phyloP scores from a whole-genome alignment of 305 asterid genomes.

The Fraxinus paxiana region DNA sequence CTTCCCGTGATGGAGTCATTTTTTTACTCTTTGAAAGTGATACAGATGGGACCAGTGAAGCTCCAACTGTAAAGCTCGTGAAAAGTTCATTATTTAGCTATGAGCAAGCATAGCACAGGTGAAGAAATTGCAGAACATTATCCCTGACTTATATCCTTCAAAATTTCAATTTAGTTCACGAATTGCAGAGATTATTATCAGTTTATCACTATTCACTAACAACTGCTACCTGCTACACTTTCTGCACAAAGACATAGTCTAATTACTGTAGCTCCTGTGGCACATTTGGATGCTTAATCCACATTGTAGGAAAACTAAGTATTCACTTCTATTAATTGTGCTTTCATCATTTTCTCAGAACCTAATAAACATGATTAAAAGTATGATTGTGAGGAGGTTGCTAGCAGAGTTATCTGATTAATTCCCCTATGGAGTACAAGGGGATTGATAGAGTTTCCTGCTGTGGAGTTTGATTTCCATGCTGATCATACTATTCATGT shows the following conservation, averaged over 20 bases:
- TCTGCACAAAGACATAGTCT: constrained; percentile 9
- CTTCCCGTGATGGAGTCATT: constrained; percentile 17
- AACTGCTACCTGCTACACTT: constrained; percentile 14
- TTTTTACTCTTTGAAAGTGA: constrained; percentile 19
- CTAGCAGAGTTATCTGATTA: not conserved
- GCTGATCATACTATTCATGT: constrained; percentile 7
- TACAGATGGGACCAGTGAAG: constrained; percentile 59
- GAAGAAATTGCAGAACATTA: constrained; percentile 18
- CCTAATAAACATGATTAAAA: constrained; percentile 9
- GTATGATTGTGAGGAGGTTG: constrained; percentile 4
- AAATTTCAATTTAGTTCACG: not conserved
- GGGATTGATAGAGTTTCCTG: constrained; percentile 18
- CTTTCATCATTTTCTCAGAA: not conserved
- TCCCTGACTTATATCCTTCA: constrained; percentile 13
- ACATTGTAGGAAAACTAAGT: not conserved
- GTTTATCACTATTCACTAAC: not conserved
- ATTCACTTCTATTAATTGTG: not conserved
- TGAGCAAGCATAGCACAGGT: constrained; percentile 99
- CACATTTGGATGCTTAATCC: not conserved
- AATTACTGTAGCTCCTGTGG: not conserved
- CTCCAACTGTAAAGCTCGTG: constrained; percentile 67
- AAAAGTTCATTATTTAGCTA: constrained; percentile 84
- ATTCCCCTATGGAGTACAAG: not conserved
- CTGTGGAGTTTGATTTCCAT: not conserved
- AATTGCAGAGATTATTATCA: not conserved